These are phyloP conservation scores for Myrmaecium sp. DNA, from an alignment of 2,329 filamentous ascomycete species.

Conservation along the genomic window DNA sequence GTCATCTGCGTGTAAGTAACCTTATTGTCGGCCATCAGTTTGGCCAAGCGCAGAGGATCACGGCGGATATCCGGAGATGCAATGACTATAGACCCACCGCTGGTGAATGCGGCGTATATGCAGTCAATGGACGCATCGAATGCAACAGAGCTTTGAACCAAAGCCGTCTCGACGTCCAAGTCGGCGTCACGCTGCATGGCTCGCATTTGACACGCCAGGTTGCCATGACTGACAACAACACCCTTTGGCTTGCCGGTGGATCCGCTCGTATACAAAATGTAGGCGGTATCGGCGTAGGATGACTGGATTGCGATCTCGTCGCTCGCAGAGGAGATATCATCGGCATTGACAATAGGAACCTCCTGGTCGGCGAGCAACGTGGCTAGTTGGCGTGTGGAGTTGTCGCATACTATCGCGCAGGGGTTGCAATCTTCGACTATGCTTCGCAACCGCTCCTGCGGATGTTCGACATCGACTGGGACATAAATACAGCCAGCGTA, in stretches of 20 bases:
- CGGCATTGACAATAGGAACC: too few species aligned
- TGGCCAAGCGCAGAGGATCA: neutral
- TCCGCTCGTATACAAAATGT: conserved; percentile 5
- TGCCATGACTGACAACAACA: conserved; percentile 5
- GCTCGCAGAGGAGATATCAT: too few species aligned
- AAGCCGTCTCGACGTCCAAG: neutral
- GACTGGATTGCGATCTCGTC: too few species aligned
- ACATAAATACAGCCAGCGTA: conserved; percentile 20
- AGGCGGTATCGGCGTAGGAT: conserved; percentile 4
- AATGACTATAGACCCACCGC: neutral
- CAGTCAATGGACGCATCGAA: neutral
- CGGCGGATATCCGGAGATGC: neutral
- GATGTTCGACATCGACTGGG: conserved; percentile 22
- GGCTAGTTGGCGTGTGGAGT: too few species aligned
- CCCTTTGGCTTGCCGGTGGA: conserved; percentile 5
- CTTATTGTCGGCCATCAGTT: neutral
- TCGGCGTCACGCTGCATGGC: conserved; percentile 2
- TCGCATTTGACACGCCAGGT: conserved; percentile 12
- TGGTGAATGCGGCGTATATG: conserved; percentile 1
- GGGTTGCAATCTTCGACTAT: conserved; percentile 16
- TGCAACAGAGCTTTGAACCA: neutral
- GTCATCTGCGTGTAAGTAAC: neutral
- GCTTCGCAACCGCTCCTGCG: conserved; percentile 13
- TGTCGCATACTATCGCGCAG: conserved; percentile 14
- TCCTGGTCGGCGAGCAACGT: too few species aligned